These are phyloP conservation scores for Suillus bovinus DNA, from an alignment of 768 basidiomycete genomes.

Conservation along the genomic window DNA sequence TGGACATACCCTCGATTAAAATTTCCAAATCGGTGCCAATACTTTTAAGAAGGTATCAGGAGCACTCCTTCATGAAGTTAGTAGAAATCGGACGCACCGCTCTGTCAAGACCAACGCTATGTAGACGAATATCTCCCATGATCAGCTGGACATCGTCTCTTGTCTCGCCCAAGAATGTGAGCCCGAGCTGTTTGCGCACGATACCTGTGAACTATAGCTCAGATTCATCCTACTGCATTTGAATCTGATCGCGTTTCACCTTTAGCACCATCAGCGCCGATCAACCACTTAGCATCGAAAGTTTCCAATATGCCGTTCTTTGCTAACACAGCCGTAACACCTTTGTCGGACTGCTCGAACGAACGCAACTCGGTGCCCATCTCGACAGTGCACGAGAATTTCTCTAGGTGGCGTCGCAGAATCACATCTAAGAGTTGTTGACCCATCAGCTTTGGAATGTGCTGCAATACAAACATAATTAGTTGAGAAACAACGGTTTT, in stretches of 20 bases:
- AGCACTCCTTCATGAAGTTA: background rate
- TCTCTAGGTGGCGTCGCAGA: too few relatives aligned
- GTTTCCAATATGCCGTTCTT: constrained; percentile 6
- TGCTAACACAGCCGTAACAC: constrained; percentile 23
- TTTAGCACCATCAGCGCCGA: too few relatives aligned
- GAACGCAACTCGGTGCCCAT: constrained; percentile 34
- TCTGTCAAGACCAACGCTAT: constrained; percentile 34
- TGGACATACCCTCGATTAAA: background rate
- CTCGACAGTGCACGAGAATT: too few relatives aligned
- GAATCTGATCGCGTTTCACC: constrained; percentile 4
- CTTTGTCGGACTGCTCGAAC: constrained; percentile 34
- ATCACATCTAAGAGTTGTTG: too few relatives aligned
- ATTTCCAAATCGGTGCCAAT: constrained; percentile 43
- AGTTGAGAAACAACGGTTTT: too few relatives aligned
- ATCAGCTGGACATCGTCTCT: constrained; percentile 26
- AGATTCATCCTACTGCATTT: background rate
- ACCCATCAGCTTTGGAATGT: too few relatives aligned
- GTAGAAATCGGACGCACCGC: constrained; percentile 28
- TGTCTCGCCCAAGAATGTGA: constrained; percentile 29
- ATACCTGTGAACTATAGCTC: background rate
- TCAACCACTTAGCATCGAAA: constrained; percentile 10
- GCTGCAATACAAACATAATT: too few relatives aligned
- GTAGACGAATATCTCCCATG: constrained; percentile 37
- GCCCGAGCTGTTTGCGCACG: constrained; percentile 10
- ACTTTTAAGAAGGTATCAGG: background rate